Evolutionary conservation across 1,284 basidiomycete genomes (phyloP).

Genomic region (Cystobasidiaceae sp.): DNA sequence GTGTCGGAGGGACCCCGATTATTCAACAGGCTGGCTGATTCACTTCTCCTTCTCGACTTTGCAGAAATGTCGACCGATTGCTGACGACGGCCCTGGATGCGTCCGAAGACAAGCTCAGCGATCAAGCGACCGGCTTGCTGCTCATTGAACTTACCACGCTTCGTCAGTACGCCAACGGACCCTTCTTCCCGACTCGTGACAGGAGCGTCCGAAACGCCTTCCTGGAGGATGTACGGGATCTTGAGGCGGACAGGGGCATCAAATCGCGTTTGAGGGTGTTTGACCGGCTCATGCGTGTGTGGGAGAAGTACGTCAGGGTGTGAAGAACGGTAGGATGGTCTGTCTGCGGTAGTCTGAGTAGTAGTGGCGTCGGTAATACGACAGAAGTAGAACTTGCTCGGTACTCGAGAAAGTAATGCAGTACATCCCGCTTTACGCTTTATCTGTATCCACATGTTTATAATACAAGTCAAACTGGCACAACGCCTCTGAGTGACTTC

Average conservation of each 20-base stretch:
- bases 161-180: conserved; percentile 46
- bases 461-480: no score
- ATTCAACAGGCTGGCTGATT: not conserved
- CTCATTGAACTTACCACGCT: conserved; percentile 50
- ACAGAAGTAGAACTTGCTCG: no score
- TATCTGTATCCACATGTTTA: no score
- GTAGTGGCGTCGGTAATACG: no score
- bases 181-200: conserved; percentile 39
- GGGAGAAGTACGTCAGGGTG: conserved; percentile 19
- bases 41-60: conserved; percentile 48
- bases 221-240: conserved; percentile 73
- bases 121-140: conserved; percentile 50
- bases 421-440: no score
- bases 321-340: not conserved
- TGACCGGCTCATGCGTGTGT: conserved; percentile 7
- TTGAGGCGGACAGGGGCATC: conserved; percentile 57
- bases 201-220: conserved; percentile 65
- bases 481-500: no score
- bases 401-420: no score
- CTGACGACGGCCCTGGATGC: conserved; percentile 41
- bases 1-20: conserved; percentile 33
- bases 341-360: not conserved
- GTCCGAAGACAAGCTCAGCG: conserved; percentile 49
- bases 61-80: conserved; percentile 37
- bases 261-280: conserved; percentile 9